Evolutionary conservation across 208 protist genomes (phyloP), one percentile per base, ranked within the genome.

Genomic region (Leishmania turanica): DNA sequence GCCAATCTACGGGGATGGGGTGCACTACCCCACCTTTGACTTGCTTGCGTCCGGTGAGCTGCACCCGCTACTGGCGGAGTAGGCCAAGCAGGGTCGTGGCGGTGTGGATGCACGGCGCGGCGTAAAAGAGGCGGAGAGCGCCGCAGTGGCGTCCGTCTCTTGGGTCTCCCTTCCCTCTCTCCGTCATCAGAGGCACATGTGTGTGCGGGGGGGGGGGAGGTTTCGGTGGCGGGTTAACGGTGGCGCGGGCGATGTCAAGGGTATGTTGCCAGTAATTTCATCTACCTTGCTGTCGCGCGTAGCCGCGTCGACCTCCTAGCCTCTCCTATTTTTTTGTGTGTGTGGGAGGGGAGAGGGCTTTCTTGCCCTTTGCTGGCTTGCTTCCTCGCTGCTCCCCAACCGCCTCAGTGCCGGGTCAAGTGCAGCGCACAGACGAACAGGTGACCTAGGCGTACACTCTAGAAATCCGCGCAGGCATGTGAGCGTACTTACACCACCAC

Each of bases 11-110:
- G 76, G 83, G 71, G 90, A 97, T 76, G 94, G 94, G n/a, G 80
- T 96, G 62, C 88, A 96, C 71, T 97, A 91, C 71, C 81, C 80
- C 42, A 91, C 85, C 0, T 96, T 90, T 74, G 85, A 90, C 69
- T 51, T 81, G 24, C 58, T 83, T 34, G 79, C 72, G 19, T 53
- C 65, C 2, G 77, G 79, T n/a, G 79, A 88, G 54, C 75, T 49
- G 42, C 40, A 49, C 17, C 56, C 69, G 70, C 72, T 80, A 1
- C 37, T 87, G 76, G 62, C 62, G 31, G 75, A 11, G 51, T 71
- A 56, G 62, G 47, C 27, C 27, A 53, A 45, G 34, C 56, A 13
- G 42, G 1, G 34, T 11, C 21, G 0, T 53, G 1, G 21, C 34
- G 0, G 17, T n/a, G 19, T 21, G 3, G 17, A 45, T 27, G 65